phyloP scores from a whole-genome alignment of 75 land plant species.

The Gnetum montanum region DNA sequence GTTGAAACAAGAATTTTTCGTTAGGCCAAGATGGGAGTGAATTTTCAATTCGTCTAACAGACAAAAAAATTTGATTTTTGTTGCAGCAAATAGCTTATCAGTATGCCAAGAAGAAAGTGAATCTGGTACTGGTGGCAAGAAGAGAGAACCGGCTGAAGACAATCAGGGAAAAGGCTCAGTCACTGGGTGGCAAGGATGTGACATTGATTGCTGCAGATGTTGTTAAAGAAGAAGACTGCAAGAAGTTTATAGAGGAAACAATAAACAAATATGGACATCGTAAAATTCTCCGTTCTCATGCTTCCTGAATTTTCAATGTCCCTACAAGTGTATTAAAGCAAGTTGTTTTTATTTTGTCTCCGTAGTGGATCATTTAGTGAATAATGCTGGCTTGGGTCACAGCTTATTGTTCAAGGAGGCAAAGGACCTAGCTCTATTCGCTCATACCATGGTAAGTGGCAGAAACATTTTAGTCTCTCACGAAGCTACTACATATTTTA shows the following conservation, averaged over 20 bases:
- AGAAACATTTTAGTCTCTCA: too few species aligned
- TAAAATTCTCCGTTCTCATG: constrained; percentile 14
- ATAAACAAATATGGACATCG: constrained; percentile 57
- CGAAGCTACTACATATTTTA: too few species aligned
- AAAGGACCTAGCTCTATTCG: constrained; percentile 39
- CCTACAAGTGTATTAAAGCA: background rate
- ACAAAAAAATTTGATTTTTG: background rate
- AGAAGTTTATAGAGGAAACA: constrained; percentile 53
- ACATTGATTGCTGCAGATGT: constrained; percentile 67
- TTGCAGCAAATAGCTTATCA: constrained; percentile 78
- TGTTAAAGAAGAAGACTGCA: constrained; percentile 77
- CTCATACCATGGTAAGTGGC: constrained; percentile 50
- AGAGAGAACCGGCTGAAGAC: constrained; percentile 48
- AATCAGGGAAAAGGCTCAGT: constrained; percentile 51
- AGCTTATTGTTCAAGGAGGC: constrained; percentile 72
- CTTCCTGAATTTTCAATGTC: background rate
- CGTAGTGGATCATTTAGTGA: constrained; percentile 91
- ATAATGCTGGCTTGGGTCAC: constrained; percentile 61
- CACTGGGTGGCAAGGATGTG: constrained; percentile 51
- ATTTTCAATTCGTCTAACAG: background rate
- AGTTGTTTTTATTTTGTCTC: background rate
- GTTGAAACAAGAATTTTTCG: too few species aligned
- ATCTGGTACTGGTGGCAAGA: constrained; percentile 66
- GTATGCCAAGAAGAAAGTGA: constrained; percentile 68
- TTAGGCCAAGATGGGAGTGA: background rate